Conservation (phyloP, 306 rosid genomes). For the Citrullus amarus region DNA sequence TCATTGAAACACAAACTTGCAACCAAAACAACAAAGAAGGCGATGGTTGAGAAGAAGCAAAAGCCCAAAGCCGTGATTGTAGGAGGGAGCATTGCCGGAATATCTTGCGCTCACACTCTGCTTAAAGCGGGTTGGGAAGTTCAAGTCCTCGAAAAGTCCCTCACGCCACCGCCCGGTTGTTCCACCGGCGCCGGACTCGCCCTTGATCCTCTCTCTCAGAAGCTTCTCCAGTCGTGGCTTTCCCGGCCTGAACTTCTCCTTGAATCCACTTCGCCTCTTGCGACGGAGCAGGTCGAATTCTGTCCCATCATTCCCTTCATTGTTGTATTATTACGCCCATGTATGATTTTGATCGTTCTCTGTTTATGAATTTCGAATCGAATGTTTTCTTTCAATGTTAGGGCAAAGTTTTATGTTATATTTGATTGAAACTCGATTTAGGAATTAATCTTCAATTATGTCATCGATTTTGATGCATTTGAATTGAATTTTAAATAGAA, state of each 20-base stretch:
- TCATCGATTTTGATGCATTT: background rate
- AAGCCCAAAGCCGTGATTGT: slow-evolving; percentile 49
- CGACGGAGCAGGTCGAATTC: slow-evolving; percentile 51
- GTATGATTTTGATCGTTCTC: background rate
- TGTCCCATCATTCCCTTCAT: background rate
- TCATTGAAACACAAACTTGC: too few relatives aligned
- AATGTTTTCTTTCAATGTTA: background rate
- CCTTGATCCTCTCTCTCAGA: slow-evolving; percentile 49
- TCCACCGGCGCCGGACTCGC: slow-evolving; percentile 90
- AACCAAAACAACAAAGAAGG: background rate
- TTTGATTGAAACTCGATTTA: background rate
- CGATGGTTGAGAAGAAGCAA: background rate
- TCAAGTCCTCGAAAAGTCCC: slow-evolving; percentile 51
- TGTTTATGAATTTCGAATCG: background rate
- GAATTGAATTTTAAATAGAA: slow-evolving; percentile 23
- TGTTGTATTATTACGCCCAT: background rate
- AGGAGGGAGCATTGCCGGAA: slow-evolving; percentile 75
- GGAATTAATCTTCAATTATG: background rate
- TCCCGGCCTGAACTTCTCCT: slow-evolving; percentile 28
- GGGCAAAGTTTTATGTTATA: background rate
- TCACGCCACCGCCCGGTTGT: slow-evolving; percentile 33
- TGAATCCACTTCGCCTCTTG: slow-evolving; percentile 38
- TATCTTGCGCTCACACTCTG: slow-evolving; percentile 56
- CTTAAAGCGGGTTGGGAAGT: slow-evolving; percentile 63
- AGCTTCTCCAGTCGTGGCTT: slow-evolving; percentile 51